A percentile compares a stretch with the other conserved stretches of the same genome.
phyloP scores from a whole-genome alignment of 2,329 filamentous ascomycete genomes.

The Epichloe gansuensis region DNA sequence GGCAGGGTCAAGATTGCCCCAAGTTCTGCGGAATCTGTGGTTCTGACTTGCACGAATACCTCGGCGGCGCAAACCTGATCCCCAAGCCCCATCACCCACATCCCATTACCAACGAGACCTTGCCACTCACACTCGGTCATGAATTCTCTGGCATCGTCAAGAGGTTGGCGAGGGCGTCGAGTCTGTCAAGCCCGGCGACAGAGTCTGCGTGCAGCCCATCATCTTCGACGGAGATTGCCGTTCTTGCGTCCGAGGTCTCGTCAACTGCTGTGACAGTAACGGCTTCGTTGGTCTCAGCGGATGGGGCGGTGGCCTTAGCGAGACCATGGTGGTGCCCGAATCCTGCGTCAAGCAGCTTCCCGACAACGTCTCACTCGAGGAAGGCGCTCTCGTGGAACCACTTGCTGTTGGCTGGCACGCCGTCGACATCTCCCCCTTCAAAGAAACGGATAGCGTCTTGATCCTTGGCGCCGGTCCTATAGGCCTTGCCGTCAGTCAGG shows the following conservation, averaged over 20 bases:
- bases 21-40: conserved; percentile 39
- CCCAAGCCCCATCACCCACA: conserved; percentile 37
- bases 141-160: conserved; percentile 50
- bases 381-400: conserved; percentile 41
- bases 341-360: conserved; percentile 38
- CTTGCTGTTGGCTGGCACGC: conserved; percentile 34
- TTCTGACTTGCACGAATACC: conserved; percentile 20
- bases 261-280: conserved; percentile 44
- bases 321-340: conserved; percentile 39
- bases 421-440: conserved; percentile 31
- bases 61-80: conserved; percentile 22
- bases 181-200: conserved; percentile 38
- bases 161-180: conserved; percentile 42
- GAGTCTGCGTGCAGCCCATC: conserved; percentile 48
- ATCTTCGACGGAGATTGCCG: conserved; percentile 44
- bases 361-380: conserved; percentile 34
- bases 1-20: conserved; percentile 34
- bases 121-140: conserved; percentile 51
- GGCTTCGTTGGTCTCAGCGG: conserved; percentile 22
- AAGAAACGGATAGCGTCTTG: conserved; percentile 29
- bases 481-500: conserved; percentile 34
- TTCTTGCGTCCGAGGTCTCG: conserved; percentile 37
- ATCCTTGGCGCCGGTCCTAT: conserved; percentile 40
- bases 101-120: conserved; percentile 41
- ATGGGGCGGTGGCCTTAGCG: conserved; percentile 43